Evolutionary conservation across 495 filamentous ascomycete species (phyloP), one percentile per base, ranked within the genome.

Genomic region (Xylaria bambusicola): DNA sequence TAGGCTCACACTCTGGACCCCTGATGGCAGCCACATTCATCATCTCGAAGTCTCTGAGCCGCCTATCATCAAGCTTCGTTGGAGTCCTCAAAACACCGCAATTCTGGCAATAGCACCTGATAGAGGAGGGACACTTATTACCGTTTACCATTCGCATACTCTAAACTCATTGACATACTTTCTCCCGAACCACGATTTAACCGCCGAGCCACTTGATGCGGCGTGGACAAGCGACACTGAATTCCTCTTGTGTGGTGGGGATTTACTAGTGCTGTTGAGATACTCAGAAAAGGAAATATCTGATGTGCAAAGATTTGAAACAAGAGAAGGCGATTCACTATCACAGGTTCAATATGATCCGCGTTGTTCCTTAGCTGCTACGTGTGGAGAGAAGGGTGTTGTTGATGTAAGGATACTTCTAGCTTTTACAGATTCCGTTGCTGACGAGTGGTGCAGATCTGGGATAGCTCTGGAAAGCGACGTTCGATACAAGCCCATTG

Each of bases 1-100:
- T 12, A 80, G 84, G 20, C 84, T 91, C 27, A 84, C 82, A 58
- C 82, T 92, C 71, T 91, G 88, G 76, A 80, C 83, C 10, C 74
- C 78, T 6, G 79, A 85, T 45, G 89, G 89, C n/a, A 56, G 66
- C 24, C 66, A 71, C 48, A 53, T 78, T 26, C 72, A 79, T 36
- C 62, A 74, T 47, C 75, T 78, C 62, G 73, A 79, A 65, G 68
- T 72, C 52, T 62, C 77, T 52, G 78, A 80, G 58, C 71, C 80
- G 15, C 81, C 83, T 21, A 74, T 88, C 50, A 75, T 82, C 52
- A 84, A 80, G 57, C 68, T 88, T 29, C 79, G 80, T 29, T 89
- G 86, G 86, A 87, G 82, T 66, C 82, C 79, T 7, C 74, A 73
- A 38, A 78, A 79, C 54, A 74, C 75, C 3, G 71, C 75, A 35